A percentile compares a stretch with the other conserved stretches of the same genome.
Evolutionary conservation across 805 yeast genomes (phyloP).

Genomic region (Vanderwaltozyma verrucispora): DNA sequence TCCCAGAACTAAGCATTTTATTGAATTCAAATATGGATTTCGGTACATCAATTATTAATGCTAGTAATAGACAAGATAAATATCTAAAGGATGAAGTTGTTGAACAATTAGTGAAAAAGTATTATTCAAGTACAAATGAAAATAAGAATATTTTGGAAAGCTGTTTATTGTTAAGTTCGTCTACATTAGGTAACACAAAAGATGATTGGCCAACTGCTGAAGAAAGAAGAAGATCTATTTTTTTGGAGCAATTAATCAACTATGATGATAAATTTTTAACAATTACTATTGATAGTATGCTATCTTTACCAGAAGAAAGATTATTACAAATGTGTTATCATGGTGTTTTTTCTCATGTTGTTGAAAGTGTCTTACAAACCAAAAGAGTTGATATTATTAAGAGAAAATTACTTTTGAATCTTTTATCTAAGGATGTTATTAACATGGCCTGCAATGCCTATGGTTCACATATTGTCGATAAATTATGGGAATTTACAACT

Average conservation of each 20-base stretch:
- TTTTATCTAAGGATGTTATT: slow-evolving; percentile 44
- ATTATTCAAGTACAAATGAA: slow-evolving; percentile 31
- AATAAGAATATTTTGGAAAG: slow-evolving; percentile 51
- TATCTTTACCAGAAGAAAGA: slow-evolving; percentile 50
- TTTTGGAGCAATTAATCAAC: slow-evolving; percentile 61
- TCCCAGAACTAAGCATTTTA: slow-evolving; percentile 55
- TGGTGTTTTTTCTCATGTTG: slow-evolving; percentile 84
- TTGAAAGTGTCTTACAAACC: slow-evolving; percentile 54
- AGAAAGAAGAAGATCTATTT: slow-evolving; percentile 69
- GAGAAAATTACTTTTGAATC: slow-evolving; percentile 62
- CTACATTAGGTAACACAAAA: slow-evolving; percentile 71
- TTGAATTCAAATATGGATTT: slow-evolving; percentile 62
- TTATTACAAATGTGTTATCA: slow-evolving; percentile 70
- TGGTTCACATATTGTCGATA: slow-evolving; percentile 86
- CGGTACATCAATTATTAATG: slow-evolving; percentile 55
- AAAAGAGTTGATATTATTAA: slow-evolving; percentile 39
- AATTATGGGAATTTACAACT: slow-evolving; percentile 68
- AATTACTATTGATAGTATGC: slow-evolving; percentile 48
- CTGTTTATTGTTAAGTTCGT: slow-evolving; percentile 49
- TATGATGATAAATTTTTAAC: slow-evolving; percentile 53
- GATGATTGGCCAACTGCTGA: slow-evolving; percentile 92
- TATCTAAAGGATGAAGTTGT: slow-evolving; percentile 54
- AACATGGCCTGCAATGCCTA: slow-evolving; percentile 71
- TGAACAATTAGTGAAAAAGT: slow-evolving; percentile 36
- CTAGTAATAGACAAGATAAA: slow-evolving; percentile 46